Evolutionary conservation across 78 protist genomes (phyloP), one percentile per base, ranked within the genome.

Genomic region (Dictyostelium capitatum): DNA sequence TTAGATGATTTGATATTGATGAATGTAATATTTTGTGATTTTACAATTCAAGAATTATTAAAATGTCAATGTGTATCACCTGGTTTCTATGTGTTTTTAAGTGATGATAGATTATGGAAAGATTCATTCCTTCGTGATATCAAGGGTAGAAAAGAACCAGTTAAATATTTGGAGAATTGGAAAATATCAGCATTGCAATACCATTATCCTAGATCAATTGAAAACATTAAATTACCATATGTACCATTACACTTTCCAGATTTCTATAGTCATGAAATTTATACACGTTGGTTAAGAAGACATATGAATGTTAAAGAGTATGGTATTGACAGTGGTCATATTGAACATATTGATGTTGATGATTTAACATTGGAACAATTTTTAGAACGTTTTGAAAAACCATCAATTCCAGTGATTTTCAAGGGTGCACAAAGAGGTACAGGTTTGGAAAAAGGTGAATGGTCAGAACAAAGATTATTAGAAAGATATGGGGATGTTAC

Each of bases 31-130:
- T 81, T 90, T 56, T 28, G 14, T 6, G 53, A 53, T 14, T 77
- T 90, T 37, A 50, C 79, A 20, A 43, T 47, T 37, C 32, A 51
- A 25, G 95, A 90, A 2, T 46, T 90, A 51, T 50, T 90, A 4
- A 30, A 51, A 41, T 70, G 9, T n/a, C 84, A 90, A 70, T 14
- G 73, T 32, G 59, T 79, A 48, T 80, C 79, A 32, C 50, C 70
- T 15, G 95, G 69, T 14, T 90, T 90, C 56, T 90, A 90, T 46
- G 23, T 90, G 14, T 4, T 90, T 10, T 41, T 75, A 12, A 56
- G 82, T 90, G 95, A 90, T 48, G 95, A 90, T 62, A 54, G 75
- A 56, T 54, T 90, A 14, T 90, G 95, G 95, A 90, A 79, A 59
- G 83, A 74, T 59, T 48, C 65, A 23, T 74, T 78, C 53, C 17